phyloP scores from a whole-genome alignment of 2,329 filamentous ascomycete species.

The Raffaelea ambrosiae region DNA sequence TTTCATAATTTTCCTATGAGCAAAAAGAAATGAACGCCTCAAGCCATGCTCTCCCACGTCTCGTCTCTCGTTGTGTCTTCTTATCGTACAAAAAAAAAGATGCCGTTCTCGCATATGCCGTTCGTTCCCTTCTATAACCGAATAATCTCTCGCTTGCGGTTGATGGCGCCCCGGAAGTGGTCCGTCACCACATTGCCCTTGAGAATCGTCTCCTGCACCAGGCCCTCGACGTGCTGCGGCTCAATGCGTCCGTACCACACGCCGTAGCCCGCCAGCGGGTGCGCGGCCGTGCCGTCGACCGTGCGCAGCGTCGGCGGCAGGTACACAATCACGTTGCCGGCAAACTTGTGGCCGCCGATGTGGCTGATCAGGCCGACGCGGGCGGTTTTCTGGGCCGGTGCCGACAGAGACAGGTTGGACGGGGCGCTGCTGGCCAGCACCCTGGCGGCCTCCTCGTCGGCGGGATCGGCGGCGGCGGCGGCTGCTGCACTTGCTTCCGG shows the following conservation, averaged over 20 bases:
- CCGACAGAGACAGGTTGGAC: not conserved
- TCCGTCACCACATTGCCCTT: slow-evolving; percentile 60
- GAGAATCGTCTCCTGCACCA: slow-evolving; percentile 62
- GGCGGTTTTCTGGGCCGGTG: slow-evolving; percentile 28
- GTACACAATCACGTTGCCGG: slow-evolving; percentile 77
- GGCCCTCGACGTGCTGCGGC: slow-evolving; percentile 66
- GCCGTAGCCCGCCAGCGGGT: slow-evolving; percentile 60
- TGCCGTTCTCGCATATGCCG: too few species aligned
- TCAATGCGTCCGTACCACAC: slow-evolving; percentile 79
- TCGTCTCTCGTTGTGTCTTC: too few species aligned
- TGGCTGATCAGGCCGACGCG: slow-evolving; percentile 67
- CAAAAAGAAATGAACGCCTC: too few species aligned
- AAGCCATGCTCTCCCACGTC: too few species aligned
- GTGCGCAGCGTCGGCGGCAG: slow-evolving; percentile 48
- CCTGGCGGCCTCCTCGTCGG: not conserved
- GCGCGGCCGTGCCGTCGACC: slow-evolving; percentile 31
- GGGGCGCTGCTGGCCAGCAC: not conserved
- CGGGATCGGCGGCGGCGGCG: not conserved
- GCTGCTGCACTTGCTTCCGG: not conserved
- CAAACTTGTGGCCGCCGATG: slow-evolving; percentile 78
- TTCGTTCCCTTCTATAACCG: slow-evolving; percentile 26
- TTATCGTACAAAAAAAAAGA: too few species aligned
- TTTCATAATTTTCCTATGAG: too few species aligned
- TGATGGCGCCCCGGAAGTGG: slow-evolving; percentile 64
- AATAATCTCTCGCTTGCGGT: slow-evolving; percentile 42